Evolutionary conservation across 1,284 basidiomycete genomes (phyloP).

Genomic region (Takashimella tepidaria): DNA sequence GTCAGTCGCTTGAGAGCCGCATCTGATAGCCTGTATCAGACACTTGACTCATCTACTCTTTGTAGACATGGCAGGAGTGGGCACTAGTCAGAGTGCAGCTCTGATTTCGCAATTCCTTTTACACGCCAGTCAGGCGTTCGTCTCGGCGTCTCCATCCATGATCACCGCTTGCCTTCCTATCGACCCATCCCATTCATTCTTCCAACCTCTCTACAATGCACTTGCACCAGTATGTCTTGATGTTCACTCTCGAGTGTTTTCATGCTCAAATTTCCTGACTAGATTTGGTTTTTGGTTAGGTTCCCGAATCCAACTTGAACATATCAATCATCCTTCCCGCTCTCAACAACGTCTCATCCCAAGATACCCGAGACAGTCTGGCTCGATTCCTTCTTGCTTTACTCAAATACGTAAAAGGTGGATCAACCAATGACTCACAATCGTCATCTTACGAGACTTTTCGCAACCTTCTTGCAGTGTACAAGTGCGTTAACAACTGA

Average conservation of each 20-base stretch:
- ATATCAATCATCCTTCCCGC: not conserved
- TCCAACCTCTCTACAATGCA: slow-evolving; percentile 20
- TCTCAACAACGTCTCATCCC: not conserved
- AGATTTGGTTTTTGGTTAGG: not conserved
- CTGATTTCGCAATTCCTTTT: slow-evolving; percentile 17
- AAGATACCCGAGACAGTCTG: slow-evolving; percentile 16
- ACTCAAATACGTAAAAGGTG: slow-evolving; percentile 21
- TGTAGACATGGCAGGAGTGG: not conserved
- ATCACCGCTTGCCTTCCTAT: slow-evolving; percentile 26
- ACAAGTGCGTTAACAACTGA: slow-evolving; percentile 33
- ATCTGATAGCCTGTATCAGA: no score
- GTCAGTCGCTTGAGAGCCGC: no score
- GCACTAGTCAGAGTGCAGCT: not conserved
- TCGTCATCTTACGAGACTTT: slow-evolving; percentile 22
- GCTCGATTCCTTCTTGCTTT: slow-evolving; percentile 22
- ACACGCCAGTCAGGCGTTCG: slow-evolving; percentile 17
- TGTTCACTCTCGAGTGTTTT: no score
- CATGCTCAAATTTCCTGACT: not conserved
- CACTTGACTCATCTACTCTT: not conserved
- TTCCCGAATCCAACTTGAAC: not conserved
- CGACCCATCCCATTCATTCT: slow-evolving; percentile 24
- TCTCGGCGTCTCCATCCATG: slow-evolving; percentile 12
- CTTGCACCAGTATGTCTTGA: slow-evolving; percentile 11
- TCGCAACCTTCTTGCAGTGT: slow-evolving; percentile 18
- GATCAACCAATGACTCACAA: not conserved